Conservation (phyloP, 176 grass and related monocot genomes). For the Rhipidocladum racemiflorum region DNA sequence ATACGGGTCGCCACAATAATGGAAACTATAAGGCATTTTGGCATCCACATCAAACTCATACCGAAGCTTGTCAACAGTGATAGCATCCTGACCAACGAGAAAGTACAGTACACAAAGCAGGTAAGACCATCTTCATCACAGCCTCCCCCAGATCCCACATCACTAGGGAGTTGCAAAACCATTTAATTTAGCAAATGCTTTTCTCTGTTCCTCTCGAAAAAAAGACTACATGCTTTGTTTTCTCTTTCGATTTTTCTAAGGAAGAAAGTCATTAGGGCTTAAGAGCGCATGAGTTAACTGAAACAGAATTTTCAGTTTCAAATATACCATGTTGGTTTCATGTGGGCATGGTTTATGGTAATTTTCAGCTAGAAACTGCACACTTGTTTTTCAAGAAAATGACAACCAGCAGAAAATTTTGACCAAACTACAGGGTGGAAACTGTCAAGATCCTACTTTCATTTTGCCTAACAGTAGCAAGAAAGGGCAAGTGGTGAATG, state of each 20-base stretch:
- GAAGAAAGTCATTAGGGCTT: slow-evolving; percentile 15
- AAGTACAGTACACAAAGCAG: background rate
- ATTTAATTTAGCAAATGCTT: background rate
- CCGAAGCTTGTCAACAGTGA: background rate
- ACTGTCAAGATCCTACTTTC: slow-evolving; percentile 9
- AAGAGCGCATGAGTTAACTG: slow-evolving; percentile 11
- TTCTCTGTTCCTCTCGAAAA: slow-evolving; percentile 18
- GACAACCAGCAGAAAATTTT: slow-evolving; percentile 1
- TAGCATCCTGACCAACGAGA: background rate
- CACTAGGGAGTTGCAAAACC: slow-evolving; percentile 7
- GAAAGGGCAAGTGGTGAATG: slow-evolving; percentile 11
- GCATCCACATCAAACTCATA: slow-evolving; percentile 16
- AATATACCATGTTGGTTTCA: background rate
- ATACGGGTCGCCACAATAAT: too few species aligned
- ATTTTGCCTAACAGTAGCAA: slow-evolving; percentile 12
- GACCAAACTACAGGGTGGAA: background rate
- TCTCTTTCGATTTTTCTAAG: background rate
- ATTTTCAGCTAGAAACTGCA: background rate
- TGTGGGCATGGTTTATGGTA: background rate
- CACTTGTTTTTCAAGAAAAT: slow-evolving; percentile 8
- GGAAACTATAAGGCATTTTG: background rate
- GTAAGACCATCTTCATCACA: background rate
- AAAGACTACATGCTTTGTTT: slow-evolving; percentile 4
- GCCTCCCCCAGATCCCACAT: slow-evolving; percentile 7
- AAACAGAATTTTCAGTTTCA: slow-evolving; percentile 13